phyloP scores from a whole-genome alignment of 331 rosid species.

The Arachis monticola region DNA sequence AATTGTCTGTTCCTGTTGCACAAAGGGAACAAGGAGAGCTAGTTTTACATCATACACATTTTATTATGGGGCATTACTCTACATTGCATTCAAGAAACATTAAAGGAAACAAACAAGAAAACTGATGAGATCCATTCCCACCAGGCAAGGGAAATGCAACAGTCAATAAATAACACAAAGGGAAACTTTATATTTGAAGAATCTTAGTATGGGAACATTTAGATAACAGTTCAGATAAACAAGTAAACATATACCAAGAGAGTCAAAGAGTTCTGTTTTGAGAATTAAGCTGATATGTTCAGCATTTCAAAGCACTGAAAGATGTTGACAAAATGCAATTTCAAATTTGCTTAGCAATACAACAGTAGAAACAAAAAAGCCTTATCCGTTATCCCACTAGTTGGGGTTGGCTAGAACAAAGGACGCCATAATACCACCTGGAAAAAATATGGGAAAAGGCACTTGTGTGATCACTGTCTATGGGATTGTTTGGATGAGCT shows the following conservation, averaged over 20 bases:
- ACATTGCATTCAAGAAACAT: not conserved
- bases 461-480: too few relatives aligned
- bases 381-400: too few relatives aligned
- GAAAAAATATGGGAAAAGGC: too few relatives aligned
- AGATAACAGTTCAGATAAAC: not conserved
- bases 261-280: not conserved
- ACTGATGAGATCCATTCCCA: constrained; percentile 10
- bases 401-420: too few relatives aligned
- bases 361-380: not conserved
- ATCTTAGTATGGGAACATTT: not conserved
- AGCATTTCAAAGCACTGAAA: constrained; percentile 7
- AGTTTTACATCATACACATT: not conserved
- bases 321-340: constrained; percentile 8
- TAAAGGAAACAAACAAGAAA: constrained; percentile 8
- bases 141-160: not conserved
- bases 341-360: not conserved
- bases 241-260: not conserved
- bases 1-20: constrained; percentile 58
- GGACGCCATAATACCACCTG: too few relatives aligned
- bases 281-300: constrained; percentile 2
- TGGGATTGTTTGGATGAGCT: too few relatives aligned
- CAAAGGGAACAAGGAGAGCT: constrained; percentile 27
- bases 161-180: not conserved
- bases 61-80: not conserved
- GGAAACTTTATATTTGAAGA: not conserved